A percentile compares a stretch with the other conserved stretches of the same genome.
Conservation (phyloP, 2,329 filamentous ascomycete genomes). For the Claviceps digitariae region DNA sequence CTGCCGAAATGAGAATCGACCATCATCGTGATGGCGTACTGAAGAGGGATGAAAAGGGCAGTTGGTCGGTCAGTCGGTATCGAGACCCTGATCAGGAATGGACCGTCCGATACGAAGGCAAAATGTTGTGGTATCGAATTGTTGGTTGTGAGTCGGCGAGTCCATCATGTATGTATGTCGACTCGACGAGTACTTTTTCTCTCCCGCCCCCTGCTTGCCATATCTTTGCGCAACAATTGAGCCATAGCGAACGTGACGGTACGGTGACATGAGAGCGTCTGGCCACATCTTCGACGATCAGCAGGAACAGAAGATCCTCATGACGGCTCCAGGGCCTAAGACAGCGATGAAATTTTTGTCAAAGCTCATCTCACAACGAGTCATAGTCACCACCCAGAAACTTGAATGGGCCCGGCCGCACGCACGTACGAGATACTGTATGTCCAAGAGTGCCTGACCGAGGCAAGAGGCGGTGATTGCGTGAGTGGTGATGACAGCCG, state of each 20-base stretch:
- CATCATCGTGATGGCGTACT: not conserved
- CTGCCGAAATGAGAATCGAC: not conserved
- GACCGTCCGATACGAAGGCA: slow-evolving; percentile 3
- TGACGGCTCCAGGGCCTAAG: not conserved
- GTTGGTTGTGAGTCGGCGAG: slow-evolving; percentile 1
- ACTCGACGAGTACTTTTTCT: not conserved
- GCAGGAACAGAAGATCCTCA: not conserved
- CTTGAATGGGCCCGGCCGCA: too few relatives aligned
- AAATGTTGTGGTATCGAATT: not conserved
- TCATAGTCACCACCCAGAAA: not conserved
- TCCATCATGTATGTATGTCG: not conserved
- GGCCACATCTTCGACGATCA: not conserved
- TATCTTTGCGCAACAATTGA: not conserved
- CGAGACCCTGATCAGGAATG: slow-evolving; percentile 1
- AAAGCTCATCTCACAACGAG: not conserved
- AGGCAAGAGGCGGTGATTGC: not conserved
- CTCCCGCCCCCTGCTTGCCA: not conserved
- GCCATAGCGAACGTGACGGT: not conserved
- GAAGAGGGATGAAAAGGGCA: not conserved
- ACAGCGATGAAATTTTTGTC: not conserved
- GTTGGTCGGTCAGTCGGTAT: not conserved
- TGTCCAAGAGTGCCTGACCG: not conserved
- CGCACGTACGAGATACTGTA: not conserved
- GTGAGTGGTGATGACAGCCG: not conserved
- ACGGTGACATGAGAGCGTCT: not conserved